Base-by-base conservation (phyloP, 192 early-diverging fungal species). In the Backusella sp. region DNA sequence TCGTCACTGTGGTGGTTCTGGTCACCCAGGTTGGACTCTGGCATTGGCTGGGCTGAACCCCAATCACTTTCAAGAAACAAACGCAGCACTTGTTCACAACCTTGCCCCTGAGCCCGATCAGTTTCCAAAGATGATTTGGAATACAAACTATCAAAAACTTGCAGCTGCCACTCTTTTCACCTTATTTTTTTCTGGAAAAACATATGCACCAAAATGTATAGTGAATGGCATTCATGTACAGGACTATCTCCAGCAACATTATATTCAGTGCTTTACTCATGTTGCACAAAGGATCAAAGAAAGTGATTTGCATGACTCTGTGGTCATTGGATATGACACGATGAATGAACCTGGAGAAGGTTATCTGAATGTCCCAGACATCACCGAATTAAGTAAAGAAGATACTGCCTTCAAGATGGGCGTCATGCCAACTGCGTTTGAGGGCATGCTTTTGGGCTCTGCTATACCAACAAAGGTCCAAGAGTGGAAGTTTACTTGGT, bases 111-210 rank as follows among this genome's bases (percentile, higher is more conserved):
- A 84, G 14, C 86, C 84, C 4, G 73, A 74, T 11, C 49, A 79
- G n/a, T 90, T 82, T 44, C 87, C 88, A 56, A 86, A 81, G 56
- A 90, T 90, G 88, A 85, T 90, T 9, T 90, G 88, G 88, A 79
- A 77, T 26, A 90, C 88, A 41, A 90, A 90, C 34, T 88, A 90
- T 76, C 74, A 80, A 68, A 86, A 86, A n/a, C 72, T 90, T 5
- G 86, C 88, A 12, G 81, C 86, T 0, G 78, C 86, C 0, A 88
- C 88, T 41, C 86, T 91, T 81, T 89, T 87, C 36, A 89, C 87
- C 0, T 77, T 86, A 17, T 88, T 88, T 74, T 90, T 84, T 75
- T 84, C 79, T 15, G 86, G 87, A 32, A 77, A 73, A 3, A 72
- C 76, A 4, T 88, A 81, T 44, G 87, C 86, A 3, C 84, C 88